Evolutionary conservation across 257 asterid genomes (phyloP).

Genomic region (Solanum pinnatisectum): DNA sequence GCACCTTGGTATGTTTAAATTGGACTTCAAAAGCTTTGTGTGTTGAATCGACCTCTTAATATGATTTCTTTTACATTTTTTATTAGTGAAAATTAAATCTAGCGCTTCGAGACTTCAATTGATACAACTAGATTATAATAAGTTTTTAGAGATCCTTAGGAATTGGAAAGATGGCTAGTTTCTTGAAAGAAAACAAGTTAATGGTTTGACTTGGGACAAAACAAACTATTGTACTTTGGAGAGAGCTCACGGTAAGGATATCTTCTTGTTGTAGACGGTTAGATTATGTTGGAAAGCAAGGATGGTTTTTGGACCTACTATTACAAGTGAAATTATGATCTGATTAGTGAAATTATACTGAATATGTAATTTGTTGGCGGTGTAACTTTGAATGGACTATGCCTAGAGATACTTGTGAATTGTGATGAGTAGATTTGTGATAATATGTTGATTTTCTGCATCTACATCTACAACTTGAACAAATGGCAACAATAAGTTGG

Average conservation of each 20-base stretch:
- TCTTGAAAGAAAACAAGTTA: not conserved
- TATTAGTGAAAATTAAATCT: not conserved
- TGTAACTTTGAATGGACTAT: not conserved
- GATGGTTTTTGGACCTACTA: not conserved
- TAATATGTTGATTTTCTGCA: not conserved
- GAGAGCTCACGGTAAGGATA: not conserved
- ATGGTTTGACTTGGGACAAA: too few relatives aligned
- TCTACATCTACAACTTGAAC: not conserved
- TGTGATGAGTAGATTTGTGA: not conserved
- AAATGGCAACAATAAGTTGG: not conserved
- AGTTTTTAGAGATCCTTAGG: not conserved
- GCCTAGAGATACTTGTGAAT: too few relatives aligned
- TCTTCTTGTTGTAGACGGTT: not conserved
- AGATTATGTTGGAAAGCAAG: not conserved
- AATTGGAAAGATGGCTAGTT: not conserved
- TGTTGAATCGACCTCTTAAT: too few relatives aligned
- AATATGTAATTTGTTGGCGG: accelerated
- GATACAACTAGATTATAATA: not conserved
- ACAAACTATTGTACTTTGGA: not conserved
- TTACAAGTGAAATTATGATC: too few relatives aligned
- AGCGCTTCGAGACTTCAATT: not conserved
- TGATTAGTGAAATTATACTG: too few relatives aligned
- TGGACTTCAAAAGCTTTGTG: too few relatives aligned
- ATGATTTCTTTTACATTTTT: too few relatives aligned
- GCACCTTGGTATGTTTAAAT: too few relatives aligned